phyloP scores from a whole-genome alignment of 73 alveolate genomes.

The Paramecium caudatum region DNA sequence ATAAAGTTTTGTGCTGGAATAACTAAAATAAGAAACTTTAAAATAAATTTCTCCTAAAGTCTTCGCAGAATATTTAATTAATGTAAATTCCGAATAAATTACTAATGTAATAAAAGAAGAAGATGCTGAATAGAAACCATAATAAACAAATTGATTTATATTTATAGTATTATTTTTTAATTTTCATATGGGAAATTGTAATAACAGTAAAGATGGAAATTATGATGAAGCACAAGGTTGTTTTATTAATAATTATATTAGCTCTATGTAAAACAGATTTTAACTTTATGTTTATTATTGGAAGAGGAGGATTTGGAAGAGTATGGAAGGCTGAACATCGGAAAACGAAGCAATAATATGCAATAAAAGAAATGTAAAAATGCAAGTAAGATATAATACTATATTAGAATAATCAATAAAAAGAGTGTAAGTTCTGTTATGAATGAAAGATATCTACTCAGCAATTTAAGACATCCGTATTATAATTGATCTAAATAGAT shows the following conservation, averaged over 20 bases:
- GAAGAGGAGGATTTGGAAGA: conserved; percentile 82
- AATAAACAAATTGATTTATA: conserved; percentile 1
- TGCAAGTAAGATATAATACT: conserved; percentile 73
- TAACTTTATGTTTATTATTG: conserved; percentile 72
- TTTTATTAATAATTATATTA: neutral
- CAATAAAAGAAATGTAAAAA: conserved; percentile 91
- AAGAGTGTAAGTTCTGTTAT: conserved; percentile 90
- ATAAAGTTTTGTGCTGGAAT: conserved; percentile 1
- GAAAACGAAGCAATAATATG: conserved; percentile 78
- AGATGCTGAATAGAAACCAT: neutral
- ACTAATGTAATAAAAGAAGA: conserved; percentile 50
- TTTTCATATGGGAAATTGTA: conserved; percentile 44
- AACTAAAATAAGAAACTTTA: neutral
- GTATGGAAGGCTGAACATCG: conserved; percentile 71
- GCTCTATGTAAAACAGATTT: conserved; percentile 18
- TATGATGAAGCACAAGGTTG: conserved; percentile 5
- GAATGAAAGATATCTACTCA: conserved; percentile 88
- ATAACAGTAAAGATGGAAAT: conserved; percentile 57
- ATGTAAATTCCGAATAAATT: neutral
- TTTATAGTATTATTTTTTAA: conserved; percentile 2
- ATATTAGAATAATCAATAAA: conserved; percentile 82
- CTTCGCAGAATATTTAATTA: conserved; percentile 14
- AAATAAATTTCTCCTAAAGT: neutral
- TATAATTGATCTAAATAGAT: conserved; percentile 51
- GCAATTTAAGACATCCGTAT: conserved; percentile 83